A percentile compares a stretch with the other conserved stretches of the same genome.
These are phyloP conservation scores for Chaetothyriales sp. DNA, from an alignment of 2,329 filamentous ascomycete genomes.

Conservation along the genomic window DNA sequence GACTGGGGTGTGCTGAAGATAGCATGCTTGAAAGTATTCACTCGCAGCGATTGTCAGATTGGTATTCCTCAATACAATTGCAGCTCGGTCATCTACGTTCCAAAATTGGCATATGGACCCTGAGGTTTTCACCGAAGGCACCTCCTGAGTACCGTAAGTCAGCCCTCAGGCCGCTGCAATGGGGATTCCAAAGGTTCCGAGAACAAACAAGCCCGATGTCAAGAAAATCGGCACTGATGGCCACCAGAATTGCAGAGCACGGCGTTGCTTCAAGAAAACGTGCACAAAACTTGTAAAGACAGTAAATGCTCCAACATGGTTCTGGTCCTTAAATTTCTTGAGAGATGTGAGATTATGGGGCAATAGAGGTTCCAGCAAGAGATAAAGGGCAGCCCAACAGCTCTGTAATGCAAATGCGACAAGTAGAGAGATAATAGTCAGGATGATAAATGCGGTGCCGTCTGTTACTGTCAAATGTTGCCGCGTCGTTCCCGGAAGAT, in stretches of 20 bases:
- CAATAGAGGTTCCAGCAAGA: background rate
- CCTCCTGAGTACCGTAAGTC: conserved; percentile 1
- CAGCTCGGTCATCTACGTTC: background rate
- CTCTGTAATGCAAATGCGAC: background rate
- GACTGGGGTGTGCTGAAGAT: background rate
- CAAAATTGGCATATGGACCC: background rate
- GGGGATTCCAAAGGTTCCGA: background rate
- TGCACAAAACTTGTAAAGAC: background rate
- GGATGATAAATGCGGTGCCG: background rate
- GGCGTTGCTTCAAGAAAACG: background rate
- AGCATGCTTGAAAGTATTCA: conserved; percentile 1
- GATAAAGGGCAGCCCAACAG: background rate
- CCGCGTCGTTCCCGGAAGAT: background rate
- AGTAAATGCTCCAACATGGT: background rate
- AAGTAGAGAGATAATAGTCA: background rate
- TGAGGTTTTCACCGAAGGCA: background rate
- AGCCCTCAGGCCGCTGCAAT: background rate
- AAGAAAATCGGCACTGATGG: background rate
- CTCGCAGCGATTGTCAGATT: background rate
- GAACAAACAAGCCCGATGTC: background rate
- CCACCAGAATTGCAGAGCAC: background rate
- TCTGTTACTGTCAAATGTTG: conserved; percentile 1
- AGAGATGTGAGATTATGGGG: background rate
- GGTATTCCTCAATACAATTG: background rate
- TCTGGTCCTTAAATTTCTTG: background rate